Evolutionary conservation across 495 filamentous ascomycete species (phyloP), one percentile per base, ranked within the genome.

Genomic region (Neurospora sp.): DNA sequence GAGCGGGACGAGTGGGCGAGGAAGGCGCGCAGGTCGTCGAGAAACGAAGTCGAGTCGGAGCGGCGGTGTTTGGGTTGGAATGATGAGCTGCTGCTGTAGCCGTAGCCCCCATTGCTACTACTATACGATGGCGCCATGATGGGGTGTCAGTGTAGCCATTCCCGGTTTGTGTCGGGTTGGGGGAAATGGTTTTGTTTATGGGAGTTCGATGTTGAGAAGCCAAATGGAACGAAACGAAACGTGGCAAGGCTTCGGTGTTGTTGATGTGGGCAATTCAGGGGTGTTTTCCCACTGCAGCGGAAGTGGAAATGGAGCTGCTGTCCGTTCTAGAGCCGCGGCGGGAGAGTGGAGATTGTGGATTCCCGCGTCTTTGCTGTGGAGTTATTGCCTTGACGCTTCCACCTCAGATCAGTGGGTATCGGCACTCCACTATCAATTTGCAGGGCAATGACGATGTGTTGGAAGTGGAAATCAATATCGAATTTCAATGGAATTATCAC

Each of bases 1-100:
- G 79, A 74, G 75, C 81, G 81, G 40, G 79, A 74, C 38, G 79
- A 76, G 31, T 76, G 76, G 66, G 75, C 79, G 35, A 81, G 61
- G 69, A 78, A 68, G 42, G 74, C 73, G 69, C 72, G 74, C 14
- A 79, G 22, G 70, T 81, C 77, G 68, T 82, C 77, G 40, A 79
- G n/a, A 18, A 76, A 72, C 5, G 80, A 80, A 18, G 71, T 77
- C 22, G 73, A 77, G 73, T 75, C 72, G 46, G 73, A 74, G 72
- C 77, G 76, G 42, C 69, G 46, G 70, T 74, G 59, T 53, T 72
- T 70, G 44, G 71, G 59, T 35, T 76, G 69, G 70, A 27, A 22
- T 14, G 70, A 66, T 18, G n/a, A 46, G 59, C 27, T 35, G 40
- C 59, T 72, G 69, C 20, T 40, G 68, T 74, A 73, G 69, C 31